Evolutionary conservation across 306 rosid species (phyloP).

Genomic region (Trifolium repens): DNA sequence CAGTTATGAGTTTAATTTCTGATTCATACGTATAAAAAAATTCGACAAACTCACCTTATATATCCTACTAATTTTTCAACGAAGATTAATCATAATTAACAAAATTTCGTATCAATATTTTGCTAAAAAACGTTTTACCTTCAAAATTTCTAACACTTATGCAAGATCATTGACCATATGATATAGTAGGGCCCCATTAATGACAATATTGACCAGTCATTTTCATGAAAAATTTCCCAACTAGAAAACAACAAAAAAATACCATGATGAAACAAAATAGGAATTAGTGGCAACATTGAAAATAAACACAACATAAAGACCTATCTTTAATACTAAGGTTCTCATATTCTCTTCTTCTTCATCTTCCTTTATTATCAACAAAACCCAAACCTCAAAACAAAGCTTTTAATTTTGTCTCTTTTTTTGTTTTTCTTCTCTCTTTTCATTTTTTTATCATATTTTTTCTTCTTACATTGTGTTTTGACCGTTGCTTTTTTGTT

Average conservation of each 20-base stretch:
- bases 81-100: no score
- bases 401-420: slow-evolving; percentile 44
- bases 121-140: no score
- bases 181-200: slow-evolving; percentile 32
- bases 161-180: slow-evolving; percentile 28
- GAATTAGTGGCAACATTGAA: slow-evolving; percentile 41
- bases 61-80: no score
- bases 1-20: no score
- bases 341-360: slow-evolving; percentile 49
- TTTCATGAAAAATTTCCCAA: slow-evolving; percentile 16
- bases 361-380: slow-evolving; percentile 50
- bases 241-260: not conserved
- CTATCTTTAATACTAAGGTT: not conserved
- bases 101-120: no score
- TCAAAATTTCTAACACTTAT: not conserved
- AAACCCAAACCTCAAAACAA: slow-evolving; percentile 45
- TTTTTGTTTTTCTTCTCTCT: not conserved
- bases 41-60: no score
- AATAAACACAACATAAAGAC: slow-evolving; percentile 41
- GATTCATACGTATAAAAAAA: no score
- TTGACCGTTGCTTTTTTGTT: slow-evolving; percentile 83
- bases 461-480: slow-evolving; percentile 38
- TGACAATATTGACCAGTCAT: slow-evolving; percentile 42
- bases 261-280: not conserved
- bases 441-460: not conserved